Percentiles rank a stretch among this genome's conserved stretches.
These are phyloP conservation scores for Sonneratia caseolaris DNA, from an alignment of 345 rosid genomes.

Conservation along the genomic window DNA sequence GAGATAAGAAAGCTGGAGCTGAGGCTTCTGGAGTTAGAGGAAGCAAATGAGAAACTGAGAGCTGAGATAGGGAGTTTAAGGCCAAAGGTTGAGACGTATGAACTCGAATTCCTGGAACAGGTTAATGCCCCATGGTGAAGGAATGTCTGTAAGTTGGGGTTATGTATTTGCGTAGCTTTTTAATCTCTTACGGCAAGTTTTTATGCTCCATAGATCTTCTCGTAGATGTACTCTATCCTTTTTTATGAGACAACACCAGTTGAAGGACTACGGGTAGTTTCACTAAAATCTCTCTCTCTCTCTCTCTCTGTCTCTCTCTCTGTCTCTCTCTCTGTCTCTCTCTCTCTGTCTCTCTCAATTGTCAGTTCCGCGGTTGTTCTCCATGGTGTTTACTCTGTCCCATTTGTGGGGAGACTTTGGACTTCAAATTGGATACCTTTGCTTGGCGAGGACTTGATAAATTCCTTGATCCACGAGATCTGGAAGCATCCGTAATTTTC, in stretches of 20 bases:
- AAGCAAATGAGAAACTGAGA: slow-evolving; percentile 20
- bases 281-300: neutral
- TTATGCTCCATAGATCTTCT: neutral
- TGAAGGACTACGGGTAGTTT: neutral
- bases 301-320: no score
- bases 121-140: slow-evolving; percentile 51
- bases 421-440: no score
- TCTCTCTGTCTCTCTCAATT: no score
- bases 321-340: no score
- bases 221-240: no score
- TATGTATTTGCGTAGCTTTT: neutral
- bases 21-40: slow-evolving; percentile 43
- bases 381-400: neutral
- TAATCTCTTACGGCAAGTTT: neutral
- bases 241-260: neutral
- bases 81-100: slow-evolving; percentile 37
- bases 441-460: no score
- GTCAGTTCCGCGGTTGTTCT: no score
- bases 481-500: no score
- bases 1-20: slow-evolving; percentile 40
- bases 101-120: slow-evolving; percentile 37
- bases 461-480: no score
- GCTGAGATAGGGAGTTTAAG: slow-evolving; percentile 30
- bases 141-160: neutral
- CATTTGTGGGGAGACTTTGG: no score